These are phyloP conservation scores for Aspergillus homomorphus DNA, from an alignment of 495 filamentous ascomycete genomes.

Conservation along the genomic window DNA sequence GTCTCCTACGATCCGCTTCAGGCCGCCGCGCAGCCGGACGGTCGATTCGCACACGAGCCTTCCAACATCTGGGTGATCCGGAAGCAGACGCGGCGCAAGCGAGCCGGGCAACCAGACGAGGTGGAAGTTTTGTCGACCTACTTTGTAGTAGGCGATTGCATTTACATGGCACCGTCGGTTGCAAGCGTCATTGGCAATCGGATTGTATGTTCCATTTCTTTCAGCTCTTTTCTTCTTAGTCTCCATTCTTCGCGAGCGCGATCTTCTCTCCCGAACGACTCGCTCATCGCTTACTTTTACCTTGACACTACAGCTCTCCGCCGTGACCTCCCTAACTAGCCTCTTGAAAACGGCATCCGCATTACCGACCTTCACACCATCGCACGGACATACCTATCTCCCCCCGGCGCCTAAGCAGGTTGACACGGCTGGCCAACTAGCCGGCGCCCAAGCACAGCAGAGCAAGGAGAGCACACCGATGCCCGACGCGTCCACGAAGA, in stretches of 20 bases:
- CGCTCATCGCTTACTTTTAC: constrained; percentile 6
- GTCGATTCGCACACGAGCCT: constrained; percentile 48
- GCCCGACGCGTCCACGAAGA: constrained; percentile 45
- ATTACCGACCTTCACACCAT: constrained; percentile 69
- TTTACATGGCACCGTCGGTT: constrained; percentile 86
- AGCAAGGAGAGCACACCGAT: constrained; percentile 63
- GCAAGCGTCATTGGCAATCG: constrained; percentile 72
- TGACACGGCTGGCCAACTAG: constrained; percentile 23
- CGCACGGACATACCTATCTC: constrained; percentile 71
- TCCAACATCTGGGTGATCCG: constrained; percentile 87
- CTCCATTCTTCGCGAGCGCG: neutral
- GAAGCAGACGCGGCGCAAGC: constrained; percentile 73
- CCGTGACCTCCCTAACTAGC: constrained; percentile 62
- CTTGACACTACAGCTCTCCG: constrained; percentile 56
- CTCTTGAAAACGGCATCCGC: constrained; percentile 59
- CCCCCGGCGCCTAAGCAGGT: constrained; percentile 45
- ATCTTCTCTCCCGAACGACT: too few relatives aligned
- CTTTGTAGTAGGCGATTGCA: constrained; percentile 78
- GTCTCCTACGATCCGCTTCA: constrained; percentile 68
- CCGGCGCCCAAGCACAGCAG: constrained; percentile 33
- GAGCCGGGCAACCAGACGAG: constrained; percentile 59
- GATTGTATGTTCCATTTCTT: constrained; percentile 52
- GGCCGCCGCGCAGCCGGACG: constrained; percentile 61
- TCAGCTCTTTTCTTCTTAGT: neutral
- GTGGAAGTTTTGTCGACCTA: constrained; percentile 73